Percentiles rank a stretch among this genome's conserved stretches.
These are phyloP conservation scores for Magnaporthiopsis incrustans DNA, from an alignment of 2,329 filamentous ascomycete genomes.

Conservation along the genomic window DNA sequence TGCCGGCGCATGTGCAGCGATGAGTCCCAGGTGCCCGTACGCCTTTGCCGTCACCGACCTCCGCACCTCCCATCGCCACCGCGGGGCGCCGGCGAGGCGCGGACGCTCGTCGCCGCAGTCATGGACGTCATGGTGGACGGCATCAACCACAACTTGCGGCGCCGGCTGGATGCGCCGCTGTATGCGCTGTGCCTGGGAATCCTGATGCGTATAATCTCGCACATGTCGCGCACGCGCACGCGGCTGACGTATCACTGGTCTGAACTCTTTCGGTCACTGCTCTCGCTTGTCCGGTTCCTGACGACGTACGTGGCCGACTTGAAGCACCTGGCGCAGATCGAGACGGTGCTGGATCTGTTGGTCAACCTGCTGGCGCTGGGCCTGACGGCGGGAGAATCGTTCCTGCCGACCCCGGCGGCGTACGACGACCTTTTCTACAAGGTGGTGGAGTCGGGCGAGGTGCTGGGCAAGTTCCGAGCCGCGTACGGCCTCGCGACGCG, in stretches of 20 bases:
- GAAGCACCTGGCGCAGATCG: constrained; percentile 58
- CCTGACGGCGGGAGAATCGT: constrained; percentile 79
- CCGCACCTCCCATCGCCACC: constrained; percentile 60
- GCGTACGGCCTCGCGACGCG: constrained; percentile 57
- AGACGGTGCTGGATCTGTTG: constrained; percentile 65
- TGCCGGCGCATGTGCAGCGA: constrained; percentile 80
- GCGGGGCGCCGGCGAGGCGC: not conserved
- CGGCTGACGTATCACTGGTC: constrained; percentile 89
- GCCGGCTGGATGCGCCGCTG: constrained; percentile 74
- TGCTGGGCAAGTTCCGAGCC: constrained; percentile 73
- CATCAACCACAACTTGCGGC: constrained; percentile 86
- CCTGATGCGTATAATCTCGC: constrained; percentile 73
- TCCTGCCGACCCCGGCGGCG: constrained; percentile 75
- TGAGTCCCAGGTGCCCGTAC: constrained; percentile 64
- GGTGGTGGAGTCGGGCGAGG: constrained; percentile 82
- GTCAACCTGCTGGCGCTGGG: constrained; percentile 79
- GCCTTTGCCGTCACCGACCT: constrained; percentile 81
- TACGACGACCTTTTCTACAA: constrained; percentile 99
- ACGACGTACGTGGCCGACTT: constrained; percentile 79
- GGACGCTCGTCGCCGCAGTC: constrained; percentile 57
- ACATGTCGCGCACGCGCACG: constrained; percentile 73
- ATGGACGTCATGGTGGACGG: constrained; percentile 85
- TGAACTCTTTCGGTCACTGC: constrained; percentile 82
- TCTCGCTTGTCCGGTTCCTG: constrained; percentile 84
- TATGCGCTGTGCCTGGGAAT: constrained; percentile 79